These are phyloP conservation scores for Vigna unguiculata DNA, from an alignment of 306 rosid genomes.

Conservation along the genomic window DNA sequence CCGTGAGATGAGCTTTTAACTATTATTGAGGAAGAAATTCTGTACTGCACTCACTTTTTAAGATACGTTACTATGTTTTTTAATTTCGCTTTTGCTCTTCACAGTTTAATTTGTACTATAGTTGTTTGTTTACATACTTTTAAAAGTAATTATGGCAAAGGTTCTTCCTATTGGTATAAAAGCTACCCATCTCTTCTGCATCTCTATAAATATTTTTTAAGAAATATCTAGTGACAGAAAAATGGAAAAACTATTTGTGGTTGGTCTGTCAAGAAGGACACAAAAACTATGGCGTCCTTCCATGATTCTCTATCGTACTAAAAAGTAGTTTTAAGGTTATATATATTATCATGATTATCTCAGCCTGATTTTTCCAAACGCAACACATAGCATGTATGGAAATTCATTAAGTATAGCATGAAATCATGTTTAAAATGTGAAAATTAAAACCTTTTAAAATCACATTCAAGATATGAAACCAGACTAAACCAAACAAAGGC, in stretches of 20 bases:
- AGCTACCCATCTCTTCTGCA: constrained; percentile 18
- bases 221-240: neutral
- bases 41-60: constrained; percentile 41
- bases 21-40: constrained; percentile 26
- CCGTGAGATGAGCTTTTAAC: constrained; percentile 31
- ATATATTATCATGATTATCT: neutral
- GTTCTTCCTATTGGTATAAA: constrained; percentile 30
- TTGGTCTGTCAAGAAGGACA: neutral
- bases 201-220: neutral
- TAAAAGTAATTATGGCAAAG: neutral
- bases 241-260: neutral
- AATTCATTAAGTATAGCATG: neutral
- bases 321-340: no score
- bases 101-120: constrained; percentile 13
- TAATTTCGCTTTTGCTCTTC: constrained; percentile 22
- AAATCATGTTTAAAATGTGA: neutral
- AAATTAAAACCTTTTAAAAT: neutral
- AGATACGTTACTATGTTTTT: constrained; percentile 33
- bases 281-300: no score
- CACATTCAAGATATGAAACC: neutral
- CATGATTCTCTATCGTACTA: no score
- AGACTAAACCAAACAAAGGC: neutral
- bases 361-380: neutral
- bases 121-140: constrained; percentile 12
- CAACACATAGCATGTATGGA: neutral